phyloP scores from a whole-genome alignment of 139 green algal species.

The Volvox reticuliferus region DNA sequence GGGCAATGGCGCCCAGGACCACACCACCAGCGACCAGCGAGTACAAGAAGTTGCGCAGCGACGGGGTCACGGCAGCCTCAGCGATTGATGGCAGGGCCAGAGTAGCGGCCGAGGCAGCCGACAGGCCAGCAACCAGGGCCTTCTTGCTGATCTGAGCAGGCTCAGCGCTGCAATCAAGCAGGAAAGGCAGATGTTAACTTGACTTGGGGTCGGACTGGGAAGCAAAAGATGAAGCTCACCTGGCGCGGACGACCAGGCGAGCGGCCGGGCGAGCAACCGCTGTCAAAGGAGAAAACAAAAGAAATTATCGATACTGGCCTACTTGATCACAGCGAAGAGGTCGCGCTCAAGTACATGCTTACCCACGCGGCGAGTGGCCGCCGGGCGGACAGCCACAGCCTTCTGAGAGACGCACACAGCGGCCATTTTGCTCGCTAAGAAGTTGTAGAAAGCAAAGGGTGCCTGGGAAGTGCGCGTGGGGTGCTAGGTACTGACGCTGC shows the following conservation, averaged over 20 bases:
- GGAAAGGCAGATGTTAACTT: neutral
- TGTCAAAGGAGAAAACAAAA: neutral
- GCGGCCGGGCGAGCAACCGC: slow-evolving; percentile 41
- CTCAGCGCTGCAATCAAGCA: slow-evolving; percentile 61
- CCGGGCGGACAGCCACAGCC: slow-evolving; percentile 29
- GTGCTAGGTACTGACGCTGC: neutral
- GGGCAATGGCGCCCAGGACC: slow-evolving; percentile 87
- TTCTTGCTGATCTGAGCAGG: slow-evolving; percentile 55
- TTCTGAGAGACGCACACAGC: slow-evolving; percentile 44
- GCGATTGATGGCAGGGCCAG: slow-evolving; percentile 79
- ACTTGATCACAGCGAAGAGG: neutral
- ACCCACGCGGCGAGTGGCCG: slow-evolving; percentile 42
- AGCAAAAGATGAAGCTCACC: neutral
- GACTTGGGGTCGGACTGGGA: neutral
- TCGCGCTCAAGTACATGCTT: neutral
- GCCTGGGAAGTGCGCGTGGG: slow-evolving; percentile 11
- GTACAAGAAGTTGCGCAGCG: slow-evolving; percentile 94
- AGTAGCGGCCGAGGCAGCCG: slow-evolving; percentile 64
- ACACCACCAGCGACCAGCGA: slow-evolving; percentile 88
- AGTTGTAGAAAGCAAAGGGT: neutral
- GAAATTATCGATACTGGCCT: neutral
- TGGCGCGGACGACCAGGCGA: slow-evolving; percentile 49
- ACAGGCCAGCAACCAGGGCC: slow-evolving; percentile 74
- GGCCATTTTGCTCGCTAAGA: slow-evolving; percentile 39
- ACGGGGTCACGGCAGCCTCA: slow-evolving; percentile 89